A percentile compares a stretch with the other conserved stretches of the same genome.
Conservation (phyloP, 2,329 filamentous ascomycete genomes). For the Nemania sp. region DNA sequence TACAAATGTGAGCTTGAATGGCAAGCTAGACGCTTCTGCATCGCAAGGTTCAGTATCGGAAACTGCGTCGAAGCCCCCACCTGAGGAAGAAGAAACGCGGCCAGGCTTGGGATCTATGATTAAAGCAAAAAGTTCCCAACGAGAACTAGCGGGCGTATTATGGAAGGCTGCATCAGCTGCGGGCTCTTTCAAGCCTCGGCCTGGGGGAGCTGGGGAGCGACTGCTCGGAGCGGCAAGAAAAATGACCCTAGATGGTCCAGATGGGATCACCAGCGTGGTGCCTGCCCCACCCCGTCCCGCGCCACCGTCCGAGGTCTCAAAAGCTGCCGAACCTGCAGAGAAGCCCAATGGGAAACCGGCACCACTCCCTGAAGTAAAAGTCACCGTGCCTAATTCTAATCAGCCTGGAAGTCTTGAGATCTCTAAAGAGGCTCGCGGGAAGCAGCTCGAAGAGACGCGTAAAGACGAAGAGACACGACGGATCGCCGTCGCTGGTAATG, state of each 20-base stretch:
- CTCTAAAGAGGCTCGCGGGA: slow-evolving; percentile 40
- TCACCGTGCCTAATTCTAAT: slow-evolving; percentile 55
- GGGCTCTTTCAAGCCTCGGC: slow-evolving; percentile 79
- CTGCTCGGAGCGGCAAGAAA: slow-evolving; percentile 65
- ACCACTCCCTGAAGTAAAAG: slow-evolving; percentile 61
- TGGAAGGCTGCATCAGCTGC: slow-evolving; percentile 80
- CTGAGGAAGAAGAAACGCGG: slow-evolving; percentile 48
- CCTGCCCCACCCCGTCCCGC: slow-evolving; percentile 68
- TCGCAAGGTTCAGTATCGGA: slow-evolving; percentile 37
- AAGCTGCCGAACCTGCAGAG: slow-evolving; percentile 41
- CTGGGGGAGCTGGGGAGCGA: slow-evolving; percentile 83
- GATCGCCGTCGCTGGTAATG: slow-evolving; percentile 71
- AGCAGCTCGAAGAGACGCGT: slow-evolving; percentile 40
- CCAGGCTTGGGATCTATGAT: slow-evolving; percentile 91
- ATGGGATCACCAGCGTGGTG: slow-evolving; percentile 88
- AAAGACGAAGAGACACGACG: slow-evolving; percentile 58
- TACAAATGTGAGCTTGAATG: slow-evolving; percentile 24
- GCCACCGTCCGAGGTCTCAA: slow-evolving; percentile 44
- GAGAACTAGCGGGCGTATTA: slow-evolving; percentile 75
- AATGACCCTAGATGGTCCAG: slow-evolving; percentile 69
- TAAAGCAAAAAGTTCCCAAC: slow-evolving; percentile 73
- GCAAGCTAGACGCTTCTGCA: slow-evolving; percentile 29
- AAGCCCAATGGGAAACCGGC: slow-evolving; percentile 43
- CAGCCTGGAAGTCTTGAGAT: slow-evolving; percentile 48
- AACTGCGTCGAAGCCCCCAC: slow-evolving; percentile 37